These are phyloP conservation scores for Penicillium freii DNA, from an alignment of 2,329 filamentous ascomycete species.

Conservation along the genomic window DNA sequence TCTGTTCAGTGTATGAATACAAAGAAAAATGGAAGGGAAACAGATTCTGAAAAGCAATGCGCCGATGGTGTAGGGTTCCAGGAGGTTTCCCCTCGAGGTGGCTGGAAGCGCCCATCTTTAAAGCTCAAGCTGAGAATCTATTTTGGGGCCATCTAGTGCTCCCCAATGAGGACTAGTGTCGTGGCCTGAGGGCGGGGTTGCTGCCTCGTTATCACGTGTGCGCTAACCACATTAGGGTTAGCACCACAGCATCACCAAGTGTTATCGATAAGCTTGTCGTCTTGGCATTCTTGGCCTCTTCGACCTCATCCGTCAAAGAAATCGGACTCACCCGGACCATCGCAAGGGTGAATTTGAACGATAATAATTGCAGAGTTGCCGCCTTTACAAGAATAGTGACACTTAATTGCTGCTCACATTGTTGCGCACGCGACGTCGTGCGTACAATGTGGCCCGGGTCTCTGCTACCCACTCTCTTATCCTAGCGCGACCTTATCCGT, in stretches of 20 bases:
- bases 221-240: background rate
- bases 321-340: background rate
- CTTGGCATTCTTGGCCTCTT: conserved; percentile 9
- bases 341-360: background rate
- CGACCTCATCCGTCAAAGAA: conserved; percentile 9
- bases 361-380: background rate
- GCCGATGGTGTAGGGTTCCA: conserved; percentile 10
- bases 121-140: conserved; percentile 34
- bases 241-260: background rate
- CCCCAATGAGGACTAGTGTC: conserved; percentile 24
- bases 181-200: conserved; percentile 29
- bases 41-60: background rate
- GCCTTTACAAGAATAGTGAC: background rate
- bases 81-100: conserved; percentile 24
- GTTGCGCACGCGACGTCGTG: background rate
- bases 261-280: conserved; percentile 26
- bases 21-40: background rate
- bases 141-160: conserved; percentile 30
- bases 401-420: background rate
- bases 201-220: conserved; percentile 23
- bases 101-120: conserved; percentile 26
- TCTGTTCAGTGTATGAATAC: background rate
- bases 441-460: conserved; percentile 9
- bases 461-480: conserved; percentile 7
- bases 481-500: conserved; percentile 12